Conservation (phyloP, 2,329 filamentous ascomycete genomes). For the Didymella sp. region DNA sequence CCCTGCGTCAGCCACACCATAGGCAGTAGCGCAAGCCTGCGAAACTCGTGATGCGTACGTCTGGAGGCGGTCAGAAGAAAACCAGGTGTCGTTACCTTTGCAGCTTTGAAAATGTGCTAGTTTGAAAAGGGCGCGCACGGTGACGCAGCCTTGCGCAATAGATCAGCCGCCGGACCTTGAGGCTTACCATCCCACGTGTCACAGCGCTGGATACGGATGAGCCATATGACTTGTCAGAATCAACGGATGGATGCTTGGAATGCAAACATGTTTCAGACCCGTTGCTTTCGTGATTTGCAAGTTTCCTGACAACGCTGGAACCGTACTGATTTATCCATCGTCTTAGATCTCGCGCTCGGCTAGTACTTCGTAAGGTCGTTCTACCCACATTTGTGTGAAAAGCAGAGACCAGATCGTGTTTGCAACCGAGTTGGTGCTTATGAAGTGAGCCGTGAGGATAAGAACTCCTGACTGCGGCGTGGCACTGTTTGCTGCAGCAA, state of each 20-base stretch:
- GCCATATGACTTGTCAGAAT: conserved; percentile 40
- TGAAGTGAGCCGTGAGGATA: background rate
- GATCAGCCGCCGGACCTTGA: conserved; percentile 22
- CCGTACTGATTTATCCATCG: conserved; percentile 3
- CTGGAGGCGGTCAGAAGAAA: background rate
- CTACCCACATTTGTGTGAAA: background rate
- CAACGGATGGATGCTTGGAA: conserved; percentile 36
- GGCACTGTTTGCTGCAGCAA: background rate
- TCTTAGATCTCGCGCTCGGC: background rate
- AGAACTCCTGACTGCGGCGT: background rate
- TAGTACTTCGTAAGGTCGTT: background rate
- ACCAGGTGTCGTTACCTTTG: background rate
- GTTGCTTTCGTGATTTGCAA: conserved; percentile 19
- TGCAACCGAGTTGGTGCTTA: background rate
- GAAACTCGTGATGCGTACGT: conserved; percentile 23
- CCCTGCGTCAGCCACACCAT: conserved; percentile 32
- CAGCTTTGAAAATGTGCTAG: background rate
- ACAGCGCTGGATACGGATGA: conserved; percentile 29
- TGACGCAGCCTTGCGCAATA: conserved; percentile 13
- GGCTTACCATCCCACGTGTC: conserved; percentile 47
- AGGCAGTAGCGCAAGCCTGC: conserved; percentile 32
- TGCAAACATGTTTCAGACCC: conserved; percentile 41
- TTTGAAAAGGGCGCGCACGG: background rate
- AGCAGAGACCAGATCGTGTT: background rate
- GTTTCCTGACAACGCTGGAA: conserved; percentile 15